Conservation (phyloP, 169 alveolate genomes). For the Plasmodium relictum region DNA sequence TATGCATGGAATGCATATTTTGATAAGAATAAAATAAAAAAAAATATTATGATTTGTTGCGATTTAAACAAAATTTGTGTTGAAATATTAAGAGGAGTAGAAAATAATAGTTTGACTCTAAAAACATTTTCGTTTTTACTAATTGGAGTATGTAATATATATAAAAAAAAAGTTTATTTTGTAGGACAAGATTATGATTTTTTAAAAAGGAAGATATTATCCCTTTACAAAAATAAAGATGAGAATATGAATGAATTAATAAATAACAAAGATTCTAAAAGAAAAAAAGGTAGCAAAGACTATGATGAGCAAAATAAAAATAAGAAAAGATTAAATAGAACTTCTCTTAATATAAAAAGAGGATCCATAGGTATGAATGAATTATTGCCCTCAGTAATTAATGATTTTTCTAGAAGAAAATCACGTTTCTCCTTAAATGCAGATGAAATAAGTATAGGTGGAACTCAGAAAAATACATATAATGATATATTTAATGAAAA, state of each 20-base stretch:
- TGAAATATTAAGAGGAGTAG: constrained; percentile 68
- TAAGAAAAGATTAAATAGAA: constrained; percentile 55
- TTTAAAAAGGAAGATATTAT: constrained; percentile 69
- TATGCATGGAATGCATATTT: constrained; percentile 79
- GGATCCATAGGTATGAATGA: constrained; percentile 65
- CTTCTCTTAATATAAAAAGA: constrained; percentile 69
- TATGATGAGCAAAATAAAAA: constrained; percentile 37
- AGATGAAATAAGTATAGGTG: constrained; percentile 75
- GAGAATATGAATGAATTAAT: constrained; percentile 38
- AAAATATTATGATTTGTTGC: constrained; percentile 74
- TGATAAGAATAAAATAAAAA: constrained; percentile 73
- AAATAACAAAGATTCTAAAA: constrained; percentile 37
- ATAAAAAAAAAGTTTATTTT: constrained; percentile 72
- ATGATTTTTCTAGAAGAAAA: constrained; percentile 51
- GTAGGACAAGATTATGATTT: constrained; percentile 74
- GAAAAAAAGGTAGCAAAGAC: constrained; percentile 57
- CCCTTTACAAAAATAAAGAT: constrained; percentile 70
- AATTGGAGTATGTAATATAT: constrained; percentile 75
- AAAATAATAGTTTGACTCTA: constrained; percentile 67
- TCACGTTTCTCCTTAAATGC: constrained; percentile 70
- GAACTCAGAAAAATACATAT: constrained; percentile 33
- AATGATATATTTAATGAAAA: constrained; percentile 56
- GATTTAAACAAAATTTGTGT: constrained; percentile 66
- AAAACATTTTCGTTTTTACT: constrained; percentile 71
- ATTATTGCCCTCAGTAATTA: constrained; percentile 55